phyloP scores from a whole-genome alignment of 192 early-diverging fungal genomes.

The Podila epicladia region DNA sequence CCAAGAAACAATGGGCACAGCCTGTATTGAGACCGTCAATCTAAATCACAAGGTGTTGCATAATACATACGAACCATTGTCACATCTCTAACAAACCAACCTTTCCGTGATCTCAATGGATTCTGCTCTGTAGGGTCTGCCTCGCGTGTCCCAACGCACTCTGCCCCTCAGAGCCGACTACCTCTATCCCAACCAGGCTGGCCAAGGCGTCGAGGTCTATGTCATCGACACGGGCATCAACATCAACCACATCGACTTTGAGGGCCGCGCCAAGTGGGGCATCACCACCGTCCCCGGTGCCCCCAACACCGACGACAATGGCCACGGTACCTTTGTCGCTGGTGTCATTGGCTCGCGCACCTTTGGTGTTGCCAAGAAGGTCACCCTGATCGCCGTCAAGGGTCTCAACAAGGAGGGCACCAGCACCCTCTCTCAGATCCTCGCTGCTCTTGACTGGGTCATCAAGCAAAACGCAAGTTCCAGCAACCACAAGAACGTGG shows the following conservation, averaged over 20 bases:
- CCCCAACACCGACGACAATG: constrained; percentile 57
- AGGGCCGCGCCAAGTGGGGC: constrained; percentile 65
- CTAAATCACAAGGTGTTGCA: neutral
- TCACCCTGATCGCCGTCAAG: constrained; percentile 77
- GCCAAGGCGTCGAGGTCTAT: constrained; percentile 67
- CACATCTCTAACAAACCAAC: too few relatives aligned
- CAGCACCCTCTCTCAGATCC: constrained; percentile 49
- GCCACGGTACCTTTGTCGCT: constrained; percentile 67
- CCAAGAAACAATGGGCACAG: too few relatives aligned
- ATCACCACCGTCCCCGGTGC: constrained; percentile 39
- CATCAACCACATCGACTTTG: constrained; percentile 60
- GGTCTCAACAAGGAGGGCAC: constrained; percentile 52
- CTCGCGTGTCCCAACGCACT: constrained; percentile 52
- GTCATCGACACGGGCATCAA: constrained; percentile 73
- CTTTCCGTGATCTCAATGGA: neutral
- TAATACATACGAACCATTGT: neutral
- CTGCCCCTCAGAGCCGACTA: constrained; percentile 59
- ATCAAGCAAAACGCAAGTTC: constrained; percentile 25
- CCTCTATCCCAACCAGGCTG: constrained; percentile 67
- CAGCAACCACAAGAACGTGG: constrained; percentile 17
- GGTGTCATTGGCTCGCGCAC: constrained; percentile 60
- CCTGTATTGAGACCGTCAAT: too few relatives aligned
- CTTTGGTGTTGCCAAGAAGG: constrained; percentile 84
- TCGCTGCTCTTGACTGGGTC: constrained; percentile 55
- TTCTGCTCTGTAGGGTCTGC: constrained; percentile 55